Conservation (phyloP, 1,284 basidiomycete species). For the Moesziomyces aphidis region DNA sequence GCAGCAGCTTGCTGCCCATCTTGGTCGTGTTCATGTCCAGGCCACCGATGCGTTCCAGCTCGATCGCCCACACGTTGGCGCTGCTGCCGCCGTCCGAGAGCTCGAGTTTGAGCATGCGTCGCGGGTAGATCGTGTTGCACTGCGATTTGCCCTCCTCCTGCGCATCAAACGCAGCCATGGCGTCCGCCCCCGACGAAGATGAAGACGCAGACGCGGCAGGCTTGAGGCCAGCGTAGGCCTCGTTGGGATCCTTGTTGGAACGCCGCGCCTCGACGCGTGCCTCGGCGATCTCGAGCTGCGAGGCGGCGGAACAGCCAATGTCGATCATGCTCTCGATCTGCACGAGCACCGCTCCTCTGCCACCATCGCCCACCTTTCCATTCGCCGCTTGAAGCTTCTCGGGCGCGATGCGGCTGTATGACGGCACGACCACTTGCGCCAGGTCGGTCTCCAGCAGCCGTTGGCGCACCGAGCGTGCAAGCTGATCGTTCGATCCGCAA, state of each 20-base stretch:
- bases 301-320: constrained; percentile 34
- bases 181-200: constrained; percentile 5
- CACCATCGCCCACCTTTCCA: constrained; percentile 19
- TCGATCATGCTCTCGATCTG: constrained; percentile 48
- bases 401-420: constrained; percentile 10
- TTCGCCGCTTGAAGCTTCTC: neutral
- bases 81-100: constrained; percentile 90
- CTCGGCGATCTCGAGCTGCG: constrained; percentile 46
- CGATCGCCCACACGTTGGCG: constrained; percentile 77
- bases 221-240: constrained; percentile 14
- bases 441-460: constrained; percentile 37
- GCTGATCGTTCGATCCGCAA: constrained; percentile 17
- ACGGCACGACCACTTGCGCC: constrained; percentile 5
- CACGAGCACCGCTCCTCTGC: constrained; percentile 17
- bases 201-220: constrained; percentile 71
- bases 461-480: constrained; percentile 35
- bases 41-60: constrained; percentile 21
- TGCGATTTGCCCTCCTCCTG: constrained; percentile 38
- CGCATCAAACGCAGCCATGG: constrained; percentile 50
- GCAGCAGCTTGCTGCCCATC: constrained; percentile 36
- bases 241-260: constrained; percentile 34
- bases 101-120: constrained; percentile 88
- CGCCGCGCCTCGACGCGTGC: constrained; percentile 33
- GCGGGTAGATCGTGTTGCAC: constrained; percentile 90
- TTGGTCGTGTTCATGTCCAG: constrained; percentile 45